Conservation (phyloP, 306 rosid species). For the Vigna radiata region DNA sequence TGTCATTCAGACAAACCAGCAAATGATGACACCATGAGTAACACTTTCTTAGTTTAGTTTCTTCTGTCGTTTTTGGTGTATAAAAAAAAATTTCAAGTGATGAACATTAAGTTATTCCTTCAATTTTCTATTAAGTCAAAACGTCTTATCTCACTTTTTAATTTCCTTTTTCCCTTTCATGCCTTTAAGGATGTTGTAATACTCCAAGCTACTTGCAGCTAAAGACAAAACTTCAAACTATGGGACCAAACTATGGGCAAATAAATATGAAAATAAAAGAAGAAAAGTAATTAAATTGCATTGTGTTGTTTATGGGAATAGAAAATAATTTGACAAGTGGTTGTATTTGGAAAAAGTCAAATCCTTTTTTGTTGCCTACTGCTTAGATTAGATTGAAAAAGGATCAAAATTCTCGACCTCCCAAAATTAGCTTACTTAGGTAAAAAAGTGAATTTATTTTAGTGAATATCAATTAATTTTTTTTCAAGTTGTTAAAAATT, state of each 20-base stretch:
- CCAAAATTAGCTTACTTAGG: not conserved
- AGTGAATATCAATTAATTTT: not conserved
- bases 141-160: conserved; percentile 9
- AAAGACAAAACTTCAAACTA: not conserved
- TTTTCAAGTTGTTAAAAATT: too few relatives aligned
- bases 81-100: not conserved
- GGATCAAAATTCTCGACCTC: not conserved
- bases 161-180: not conserved
- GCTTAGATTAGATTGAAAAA: not conserved
- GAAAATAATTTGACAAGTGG: conserved; percentile 11
- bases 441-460: not conserved
- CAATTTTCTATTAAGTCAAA: conserved; percentile 42
- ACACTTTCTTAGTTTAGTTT: conserved; percentile 1
- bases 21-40: conserved; percentile 8
- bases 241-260: not conserved
- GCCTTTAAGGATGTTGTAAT: conserved; percentile 9
- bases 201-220: conserved; percentile 22
- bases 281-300: not conserved
- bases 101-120: conserved; percentile 13
- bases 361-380: not conserved
- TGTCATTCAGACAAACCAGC: not conserved
- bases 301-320: conserved; percentile 1
- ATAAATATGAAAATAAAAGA: not conserved
- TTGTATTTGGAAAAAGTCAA: conserved; percentile 6
- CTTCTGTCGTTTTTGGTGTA: not conserved